Percentiles rank a stretch among this genome's conserved stretches.
These are phyloP conservation scores for Copromyces sp. DNA, from an alignment of 495 filamentous ascomycete species.

Conservation along the genomic window DNA sequence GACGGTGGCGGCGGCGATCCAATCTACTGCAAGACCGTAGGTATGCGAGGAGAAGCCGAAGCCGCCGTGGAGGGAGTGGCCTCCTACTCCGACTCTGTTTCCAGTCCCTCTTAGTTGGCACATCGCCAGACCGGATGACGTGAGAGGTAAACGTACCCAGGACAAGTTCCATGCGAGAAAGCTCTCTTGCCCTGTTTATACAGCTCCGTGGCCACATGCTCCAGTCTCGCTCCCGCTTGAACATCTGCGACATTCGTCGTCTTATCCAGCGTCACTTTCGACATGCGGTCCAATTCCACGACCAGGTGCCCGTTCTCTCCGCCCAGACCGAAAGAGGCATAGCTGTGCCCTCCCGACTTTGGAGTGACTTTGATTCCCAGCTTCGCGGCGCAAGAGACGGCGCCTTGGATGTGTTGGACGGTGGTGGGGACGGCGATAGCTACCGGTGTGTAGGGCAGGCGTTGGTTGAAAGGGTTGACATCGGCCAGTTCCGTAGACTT, in stretches of 20 bases:
- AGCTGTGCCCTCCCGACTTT: conserved; percentile 39
- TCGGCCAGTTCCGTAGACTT: conserved; percentile 10
- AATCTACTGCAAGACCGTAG: conserved; percentile 35
- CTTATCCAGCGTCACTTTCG: conserved; percentile 29
- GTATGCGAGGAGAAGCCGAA: conserved; percentile 38
- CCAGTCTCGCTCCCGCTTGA: conserved; percentile 29
- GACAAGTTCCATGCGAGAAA: conserved; percentile 38
- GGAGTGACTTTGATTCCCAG: conserved; percentile 32
- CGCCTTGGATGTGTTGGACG: conserved; percentile 29
- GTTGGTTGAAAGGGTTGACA: conserved; percentile 30
- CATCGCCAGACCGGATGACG: not conserved
- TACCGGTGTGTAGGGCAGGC: conserved; percentile 27
- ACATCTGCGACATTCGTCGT: conserved; percentile 31
- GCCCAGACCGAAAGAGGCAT: conserved; percentile 36
- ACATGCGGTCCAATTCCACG: conserved; percentile 35
- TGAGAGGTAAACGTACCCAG: conserved; percentile 24
- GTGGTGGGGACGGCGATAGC: conserved; percentile 34
- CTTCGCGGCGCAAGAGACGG: conserved; percentile 32
- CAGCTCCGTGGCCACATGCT: conserved; percentile 29
- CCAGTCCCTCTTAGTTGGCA: conserved; percentile 1
- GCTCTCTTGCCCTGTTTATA: conserved; percentile 31
- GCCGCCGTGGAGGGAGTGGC: conserved; percentile 36
- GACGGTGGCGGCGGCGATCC: conserved; percentile 30
- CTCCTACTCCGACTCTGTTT: conserved; percentile 32
- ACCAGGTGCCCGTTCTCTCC: conserved; percentile 39